Evolutionary conservation across 192 early-diverging fungal genomes (phyloP).

Genomic region (Entrophospora sp.): DNA sequence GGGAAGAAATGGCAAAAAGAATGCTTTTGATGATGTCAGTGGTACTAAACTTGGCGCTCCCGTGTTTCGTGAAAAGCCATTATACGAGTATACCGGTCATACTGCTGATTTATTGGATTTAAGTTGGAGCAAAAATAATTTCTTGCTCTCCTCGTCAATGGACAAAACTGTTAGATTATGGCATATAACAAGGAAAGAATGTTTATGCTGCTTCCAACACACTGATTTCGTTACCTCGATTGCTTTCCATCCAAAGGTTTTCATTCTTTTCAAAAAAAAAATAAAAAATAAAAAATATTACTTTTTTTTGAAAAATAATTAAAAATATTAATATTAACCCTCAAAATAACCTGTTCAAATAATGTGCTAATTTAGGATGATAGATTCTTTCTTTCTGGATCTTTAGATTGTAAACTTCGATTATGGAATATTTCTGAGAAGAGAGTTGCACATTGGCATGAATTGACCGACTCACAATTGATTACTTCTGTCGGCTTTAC

Average conservation of each 20-base stretch:
- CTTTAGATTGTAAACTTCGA: slow-evolving; percentile 68
- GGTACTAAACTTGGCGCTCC: slow-evolving; percentile 23
- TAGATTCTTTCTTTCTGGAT: slow-evolving; percentile 70
- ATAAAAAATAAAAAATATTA: too few species aligned
- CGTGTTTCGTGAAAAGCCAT: slow-evolving; percentile 57
- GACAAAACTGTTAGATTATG: slow-evolving; percentile 82
- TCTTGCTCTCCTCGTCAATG: slow-evolving; percentile 70
- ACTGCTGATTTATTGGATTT: slow-evolving; percentile 59
- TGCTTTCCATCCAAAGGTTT: slow-evolving; percentile 65
- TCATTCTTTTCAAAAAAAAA: too few species aligned
- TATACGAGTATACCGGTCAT: slow-evolving; percentile 70
- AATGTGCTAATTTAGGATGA: slow-evolving; percentile 47
- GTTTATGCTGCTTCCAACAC: slow-evolving; percentile 74
- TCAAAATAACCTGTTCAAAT: too few species aligned
- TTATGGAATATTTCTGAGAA: slow-evolving; percentile 79
- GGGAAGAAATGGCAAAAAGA: slow-evolving; percentile 21
- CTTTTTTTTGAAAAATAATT: too few species aligned
- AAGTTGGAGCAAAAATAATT: slow-evolving; percentile 68
- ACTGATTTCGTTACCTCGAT: slow-evolving; percentile 70
- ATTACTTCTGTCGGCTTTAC: slow-evolving; percentile 77
- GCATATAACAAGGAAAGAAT: slow-evolving; percentile 64
- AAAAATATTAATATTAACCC: too few species aligned
- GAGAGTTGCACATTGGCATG: slow-evolving; percentile 68
- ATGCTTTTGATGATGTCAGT: slow-evolving; percentile 17
- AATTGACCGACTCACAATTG: slow-evolving; percentile 54